Evolutionary conservation across 306 rosid species (phyloP).

Genomic region (Crataegus laevigata): DNA sequence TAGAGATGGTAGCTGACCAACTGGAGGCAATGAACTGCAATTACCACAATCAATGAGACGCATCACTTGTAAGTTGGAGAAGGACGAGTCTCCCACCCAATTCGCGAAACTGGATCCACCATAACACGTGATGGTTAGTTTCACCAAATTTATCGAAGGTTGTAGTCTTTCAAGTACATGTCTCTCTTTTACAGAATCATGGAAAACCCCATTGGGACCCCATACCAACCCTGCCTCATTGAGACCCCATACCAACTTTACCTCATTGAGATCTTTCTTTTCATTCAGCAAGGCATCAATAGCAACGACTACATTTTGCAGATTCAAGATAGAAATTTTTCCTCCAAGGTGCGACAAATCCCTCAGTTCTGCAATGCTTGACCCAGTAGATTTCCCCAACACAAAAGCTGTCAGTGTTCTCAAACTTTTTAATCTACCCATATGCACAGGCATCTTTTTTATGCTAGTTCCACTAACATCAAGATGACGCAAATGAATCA

Average conservation of each 20-base stretch:
- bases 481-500: neutral
- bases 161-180: neutral
- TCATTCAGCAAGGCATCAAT: neutral
- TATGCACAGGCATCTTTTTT: neutral
- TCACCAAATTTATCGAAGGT: constrained; percentile 10
- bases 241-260: constrained; percentile 5
- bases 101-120: neutral
- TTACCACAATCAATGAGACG: neutral
- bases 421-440: neutral
- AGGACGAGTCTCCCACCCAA: constrained; percentile 8
- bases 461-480: accelerated
- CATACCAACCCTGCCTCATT: too few relatives aligned
- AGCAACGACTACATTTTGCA: constrained; percentile 9
- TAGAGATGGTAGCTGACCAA: constrained; percentile 11
- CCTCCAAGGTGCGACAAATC: neutral
- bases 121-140: neutral
- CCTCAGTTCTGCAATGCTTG: neutral
- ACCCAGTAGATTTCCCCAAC: neutral
- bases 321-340: neutral
- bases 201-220: accelerated
- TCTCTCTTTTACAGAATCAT: neutral
- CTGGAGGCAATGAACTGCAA: neutral
- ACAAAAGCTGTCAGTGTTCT: neutral
- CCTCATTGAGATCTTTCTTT: neutral
- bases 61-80: neutral